phyloP scores from a whole-genome alignment of 495 filamentous ascomycete genomes.

The Choiromyces venosus region DNA sequence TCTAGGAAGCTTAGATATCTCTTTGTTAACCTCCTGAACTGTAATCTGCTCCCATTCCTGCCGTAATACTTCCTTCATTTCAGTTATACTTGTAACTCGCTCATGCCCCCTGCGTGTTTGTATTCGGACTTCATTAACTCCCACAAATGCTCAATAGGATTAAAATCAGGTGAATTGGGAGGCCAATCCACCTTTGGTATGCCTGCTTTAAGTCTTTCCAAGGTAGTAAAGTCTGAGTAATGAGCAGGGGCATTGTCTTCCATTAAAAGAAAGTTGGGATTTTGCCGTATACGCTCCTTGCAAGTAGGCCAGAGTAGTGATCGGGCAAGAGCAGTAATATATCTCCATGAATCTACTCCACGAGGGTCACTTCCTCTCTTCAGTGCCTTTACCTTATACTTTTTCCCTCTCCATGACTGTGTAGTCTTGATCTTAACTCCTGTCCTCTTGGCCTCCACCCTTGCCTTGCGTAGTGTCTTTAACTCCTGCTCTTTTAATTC shows the following conservation, averaged over 20 bases:
- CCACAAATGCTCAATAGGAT: constrained; percentile 13
- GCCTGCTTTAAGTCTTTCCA: constrained; percentile 14
- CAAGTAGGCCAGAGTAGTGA: constrained; percentile 8
- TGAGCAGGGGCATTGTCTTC: constrained; percentile 8
- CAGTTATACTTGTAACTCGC: constrained; percentile 11
- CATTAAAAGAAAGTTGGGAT: constrained; percentile 9
- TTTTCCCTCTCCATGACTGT: constrained; percentile 4
- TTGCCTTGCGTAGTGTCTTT: neutral
- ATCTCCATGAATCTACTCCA: constrained; percentile 6
- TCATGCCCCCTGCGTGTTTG: neutral
- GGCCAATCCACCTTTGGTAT: constrained; percentile 15
- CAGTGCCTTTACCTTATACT: neutral
- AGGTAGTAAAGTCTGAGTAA: constrained; percentile 9
- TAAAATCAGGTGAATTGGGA: constrained; percentile 9
- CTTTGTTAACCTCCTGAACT: constrained; percentile 21
- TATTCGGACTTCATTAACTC: constrained; percentile 5
- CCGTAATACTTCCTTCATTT: constrained; percentile 2
- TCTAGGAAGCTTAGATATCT: constrained; percentile 17
- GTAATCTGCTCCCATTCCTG: constrained; percentile 17
- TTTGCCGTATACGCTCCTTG: neutral
- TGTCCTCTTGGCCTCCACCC: neutral
- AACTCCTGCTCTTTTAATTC: neutral
- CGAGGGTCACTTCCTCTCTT: neutral
- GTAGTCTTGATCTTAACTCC: neutral
- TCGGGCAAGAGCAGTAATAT: constrained; percentile 1